phyloP scores from a whole-genome alignment of 768 basidiomycete genomes.

The Gymnopilus dilepis region DNA sequence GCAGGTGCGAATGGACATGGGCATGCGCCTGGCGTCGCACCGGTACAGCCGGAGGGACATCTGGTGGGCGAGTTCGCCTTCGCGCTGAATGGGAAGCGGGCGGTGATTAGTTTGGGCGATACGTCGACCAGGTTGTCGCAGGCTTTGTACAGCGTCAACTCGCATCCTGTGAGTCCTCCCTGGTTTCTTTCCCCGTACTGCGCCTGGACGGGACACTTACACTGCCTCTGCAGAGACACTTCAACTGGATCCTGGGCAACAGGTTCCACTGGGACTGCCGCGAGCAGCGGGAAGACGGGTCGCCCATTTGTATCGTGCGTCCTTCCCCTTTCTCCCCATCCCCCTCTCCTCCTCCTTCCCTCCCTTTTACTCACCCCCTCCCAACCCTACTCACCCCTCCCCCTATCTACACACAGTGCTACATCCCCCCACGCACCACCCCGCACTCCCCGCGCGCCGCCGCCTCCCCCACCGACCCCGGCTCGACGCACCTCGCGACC shows the following conservation, averaged over 20 bases:
- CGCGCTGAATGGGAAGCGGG: conserved; percentile 34
- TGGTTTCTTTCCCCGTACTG: too few relatives aligned
- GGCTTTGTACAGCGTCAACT: conserved; percentile 39
- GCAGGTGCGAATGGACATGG: too few relatives aligned
- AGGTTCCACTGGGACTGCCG: conserved; percentile 53
- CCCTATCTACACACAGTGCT: conserved; percentile 9
- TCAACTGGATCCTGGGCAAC: conserved; percentile 45
- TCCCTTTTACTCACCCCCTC: background rate
- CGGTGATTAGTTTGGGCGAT: conserved; percentile 46
- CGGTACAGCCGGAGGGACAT: conserved; percentile 26
- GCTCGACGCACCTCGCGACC: conserved; percentile 40
- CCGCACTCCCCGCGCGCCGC: background rate
- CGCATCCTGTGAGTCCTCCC: conserved; percentile 33
- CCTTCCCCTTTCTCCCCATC: background rate
- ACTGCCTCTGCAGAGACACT: conserved; percentile 38
- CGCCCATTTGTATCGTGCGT: conserved; percentile 52
- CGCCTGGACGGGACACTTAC: too few relatives aligned
- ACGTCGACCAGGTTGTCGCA: conserved; percentile 44
- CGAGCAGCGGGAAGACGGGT: conserved; percentile 48
- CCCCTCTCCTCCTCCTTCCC: background rate
- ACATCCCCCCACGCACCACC: conserved; percentile 8
- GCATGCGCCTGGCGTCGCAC: too few relatives aligned
- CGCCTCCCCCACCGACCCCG: background rate
- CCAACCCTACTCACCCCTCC: background rate
- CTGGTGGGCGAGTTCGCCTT: conserved; percentile 42